Evolutionary conservation across 1,139 yeast genomes (phyloP), one percentile per base, ranked within the genome.

Genomic region (Geotrichum carabidarum): DNA sequence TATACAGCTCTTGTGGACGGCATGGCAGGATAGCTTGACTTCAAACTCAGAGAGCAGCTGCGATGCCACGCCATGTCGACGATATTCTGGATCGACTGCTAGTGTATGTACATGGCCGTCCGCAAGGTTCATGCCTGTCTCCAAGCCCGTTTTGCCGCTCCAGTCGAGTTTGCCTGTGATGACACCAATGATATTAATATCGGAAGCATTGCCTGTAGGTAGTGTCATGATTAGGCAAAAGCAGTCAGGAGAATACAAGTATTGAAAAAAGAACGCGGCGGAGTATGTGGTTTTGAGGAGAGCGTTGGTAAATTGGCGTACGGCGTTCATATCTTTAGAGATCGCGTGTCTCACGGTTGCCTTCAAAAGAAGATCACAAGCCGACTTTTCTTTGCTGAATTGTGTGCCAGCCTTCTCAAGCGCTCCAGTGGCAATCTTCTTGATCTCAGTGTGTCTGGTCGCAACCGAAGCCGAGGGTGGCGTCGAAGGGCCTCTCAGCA

Each of bases 31-130:
- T 48, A 59, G 45, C 14, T 53, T 50, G 15, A 32, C 27, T 37
- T 52, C 54, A 11, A 60, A 49, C 18, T 32, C 57, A 7, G 41
- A 22, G 3, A 62, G 37, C 31, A 64, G 59, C 42, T 36, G 22
- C 27, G 57, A 38, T 4, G 63, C 67, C 8, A 58, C 54, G 8
- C 67, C 67, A 4, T 15, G 44, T n/a, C 63, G 56, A 4, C 67
- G 59, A 48, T 40, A 51, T 11, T 55, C 48, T 6, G 51, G 52
- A 45, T 57, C 61, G 6, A 60, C 62, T 9, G 61, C 63, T 17
- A 60, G 54, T 4, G 61, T 57, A 30, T 54, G 58, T 14, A 59
- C 42, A 37, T 59, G 61, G 17, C 55, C 62, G 14, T 15, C 15
- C 1, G 32, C 48, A 7, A 44, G 40, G 14, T n/a, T 30, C 32